phyloP scores from a whole-genome alignment of 306 rosid species.

The Vachellia pachyceras region DNA sequence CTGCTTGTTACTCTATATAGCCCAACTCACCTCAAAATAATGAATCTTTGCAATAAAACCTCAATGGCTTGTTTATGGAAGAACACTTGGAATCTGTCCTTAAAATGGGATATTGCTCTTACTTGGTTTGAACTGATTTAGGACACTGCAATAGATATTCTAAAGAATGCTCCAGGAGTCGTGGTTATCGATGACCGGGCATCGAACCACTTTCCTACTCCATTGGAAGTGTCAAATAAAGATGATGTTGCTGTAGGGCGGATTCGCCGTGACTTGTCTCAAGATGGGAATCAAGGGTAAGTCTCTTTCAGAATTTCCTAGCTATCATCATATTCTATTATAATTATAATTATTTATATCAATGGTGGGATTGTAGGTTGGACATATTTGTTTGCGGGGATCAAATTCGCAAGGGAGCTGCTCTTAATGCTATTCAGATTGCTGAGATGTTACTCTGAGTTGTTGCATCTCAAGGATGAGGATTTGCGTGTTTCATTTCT shows the following conservation, averaged over 20 bases:
- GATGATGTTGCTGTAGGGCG: constrained; percentile 95
- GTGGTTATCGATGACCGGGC: constrained; percentile 86
- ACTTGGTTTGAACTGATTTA: constrained; percentile 41
- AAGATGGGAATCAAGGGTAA: constrained; percentile 86
- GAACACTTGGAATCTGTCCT: neutral
- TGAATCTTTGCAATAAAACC: neutral
- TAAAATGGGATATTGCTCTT: neutral
- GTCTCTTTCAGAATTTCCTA: constrained; percentile 2
- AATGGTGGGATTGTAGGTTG: constrained; percentile 58
- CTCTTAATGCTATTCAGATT: constrained; percentile 90
- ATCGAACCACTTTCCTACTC: constrained; percentile 89
- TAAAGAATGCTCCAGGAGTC: constrained; percentile 84
- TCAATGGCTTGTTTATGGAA: neutral
- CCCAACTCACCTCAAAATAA: neutral
- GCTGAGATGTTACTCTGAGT: constrained; percentile 88
- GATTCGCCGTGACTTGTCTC: constrained; percentile 89
- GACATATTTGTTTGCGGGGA: constrained; percentile 96
- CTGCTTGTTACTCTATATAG: neutral
- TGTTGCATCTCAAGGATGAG: constrained; percentile 24
- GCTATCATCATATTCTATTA: neutral
- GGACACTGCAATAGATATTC: constrained; percentile 81
- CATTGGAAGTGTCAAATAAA: constrained; percentile 90
- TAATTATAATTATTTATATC: constrained; percentile 29
- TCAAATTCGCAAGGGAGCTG: constrained; percentile 99
- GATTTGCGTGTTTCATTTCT: constrained; percentile 6